Percentiles rank a stretch among this genome's conserved stretches.
Conservation (phyloP, 176 grass and related monocot species). For the Luzula sylvatica region DNA sequence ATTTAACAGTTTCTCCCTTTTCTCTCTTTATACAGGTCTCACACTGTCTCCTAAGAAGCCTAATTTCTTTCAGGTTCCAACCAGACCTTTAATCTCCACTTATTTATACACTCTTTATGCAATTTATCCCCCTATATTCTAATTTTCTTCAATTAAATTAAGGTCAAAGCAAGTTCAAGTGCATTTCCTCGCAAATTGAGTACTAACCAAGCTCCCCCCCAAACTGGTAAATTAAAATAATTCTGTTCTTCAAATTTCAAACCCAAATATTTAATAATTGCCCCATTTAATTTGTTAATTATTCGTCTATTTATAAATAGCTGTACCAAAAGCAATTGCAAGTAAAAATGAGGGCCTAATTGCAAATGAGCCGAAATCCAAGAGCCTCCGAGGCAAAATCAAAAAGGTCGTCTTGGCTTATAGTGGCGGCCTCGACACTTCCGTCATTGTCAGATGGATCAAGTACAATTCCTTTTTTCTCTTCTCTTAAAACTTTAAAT, state of each 20-base stretch:
- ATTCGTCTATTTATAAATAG: constrained; percentile 23
- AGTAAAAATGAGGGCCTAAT: constrained; percentile 30
- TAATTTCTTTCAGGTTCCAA: too few relatives aligned
- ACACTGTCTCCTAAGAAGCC: too few relatives aligned
- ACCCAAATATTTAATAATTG: background rate
- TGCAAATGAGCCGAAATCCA: constrained; percentile 19
- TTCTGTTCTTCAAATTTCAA: too few relatives aligned
- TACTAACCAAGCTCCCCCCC: background rate
- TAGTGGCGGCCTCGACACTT: constrained; percentile 93
- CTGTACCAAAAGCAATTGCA: constrained; percentile 38
- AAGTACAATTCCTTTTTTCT: constrained; percentile 28
- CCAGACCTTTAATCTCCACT: too few relatives aligned
- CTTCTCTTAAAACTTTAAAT: too few relatives aligned
- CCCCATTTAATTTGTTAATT: background rate
- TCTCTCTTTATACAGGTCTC: too few relatives aligned
- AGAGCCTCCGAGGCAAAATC: constrained; percentile 51
- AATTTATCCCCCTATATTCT: too few relatives aligned
- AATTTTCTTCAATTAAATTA: background rate
- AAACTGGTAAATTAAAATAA: too few relatives aligned
- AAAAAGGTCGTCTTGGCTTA: constrained; percentile 99
- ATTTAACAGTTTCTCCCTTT: too few relatives aligned
- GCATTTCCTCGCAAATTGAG: background rate
- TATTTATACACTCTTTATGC: too few relatives aligned
- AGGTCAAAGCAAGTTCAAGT: constrained; percentile 1
- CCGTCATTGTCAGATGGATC: constrained; percentile 95